These are phyloP conservation scores for Hanseniaspora lindneri DNA, from an alignment of 805 yeast species.

Conservation along the genomic window DNA sequence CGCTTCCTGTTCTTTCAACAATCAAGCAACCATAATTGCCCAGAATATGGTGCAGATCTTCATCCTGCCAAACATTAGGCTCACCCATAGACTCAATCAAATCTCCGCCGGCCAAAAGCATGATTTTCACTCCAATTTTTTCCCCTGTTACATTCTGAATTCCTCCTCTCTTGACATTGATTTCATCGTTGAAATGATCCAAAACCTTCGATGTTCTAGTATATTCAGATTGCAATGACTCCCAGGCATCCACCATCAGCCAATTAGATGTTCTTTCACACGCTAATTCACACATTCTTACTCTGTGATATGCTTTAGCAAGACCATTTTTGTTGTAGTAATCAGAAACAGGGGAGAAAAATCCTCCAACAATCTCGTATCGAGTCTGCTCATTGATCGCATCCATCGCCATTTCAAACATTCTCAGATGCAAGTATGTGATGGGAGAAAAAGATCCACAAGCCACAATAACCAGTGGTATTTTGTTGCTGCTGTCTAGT, in stretches of 20 bases:
- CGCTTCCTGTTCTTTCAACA: constrained; percentile 93
- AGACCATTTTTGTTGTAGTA: constrained; percentile 87
- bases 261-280: constrained; percentile 93
- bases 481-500: constrained; percentile 60
- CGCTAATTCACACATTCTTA: constrained; percentile 95
- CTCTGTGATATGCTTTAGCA: constrained; percentile 80
- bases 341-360: constrained; percentile 87
- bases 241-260: constrained; percentile 99
- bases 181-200: constrained; percentile 93
- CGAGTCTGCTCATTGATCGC: constrained; percentile 81
- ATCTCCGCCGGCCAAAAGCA: constrained; percentile 97
- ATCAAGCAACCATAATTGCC: constrained; percentile 94
- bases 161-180: constrained; percentile 83
- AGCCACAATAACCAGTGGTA: constrained; percentile 88
- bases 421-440: constrained; percentile 84
- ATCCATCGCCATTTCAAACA: constrained; percentile 98
- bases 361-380: constrained; percentile 94
- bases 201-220: constrained; percentile 90
- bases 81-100: constrained; percentile 98
- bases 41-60: constrained; percentile 83
- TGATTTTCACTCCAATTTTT: constrained; percentile 74
- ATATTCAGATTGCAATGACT: constrained; percentile 77
- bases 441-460: constrained; percentile 96
- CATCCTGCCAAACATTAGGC: constrained; percentile 98
- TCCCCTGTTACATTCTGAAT: constrained; percentile 49